phyloP scores from a whole-genome alignment of 306 rosid genomes.

The Corylus americana region DNA sequence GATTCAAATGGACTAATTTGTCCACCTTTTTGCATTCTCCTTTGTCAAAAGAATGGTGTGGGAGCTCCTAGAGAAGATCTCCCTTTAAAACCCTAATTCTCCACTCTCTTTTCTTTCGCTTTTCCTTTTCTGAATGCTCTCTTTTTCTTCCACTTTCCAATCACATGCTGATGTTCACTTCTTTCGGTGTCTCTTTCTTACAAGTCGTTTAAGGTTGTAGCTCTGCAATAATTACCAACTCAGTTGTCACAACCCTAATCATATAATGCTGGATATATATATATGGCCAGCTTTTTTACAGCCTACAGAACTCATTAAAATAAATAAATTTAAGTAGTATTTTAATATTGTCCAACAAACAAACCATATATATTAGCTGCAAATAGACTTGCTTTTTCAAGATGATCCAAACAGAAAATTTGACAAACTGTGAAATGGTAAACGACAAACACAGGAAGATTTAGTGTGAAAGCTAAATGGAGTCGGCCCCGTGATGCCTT shows the following conservation, averaged over 20 bases:
- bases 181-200: neutral
- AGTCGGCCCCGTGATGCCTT: constrained; percentile 15
- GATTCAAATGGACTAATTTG: too few species aligned
- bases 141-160: constrained; percentile 13
- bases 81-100: neutral
- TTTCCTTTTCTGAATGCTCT: constrained; percentile 12
- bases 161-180: neutral
- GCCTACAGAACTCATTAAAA: too few species aligned
- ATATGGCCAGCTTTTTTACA: too few species aligned
- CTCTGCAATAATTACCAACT: neutral
- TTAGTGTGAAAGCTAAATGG: neutral
- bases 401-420: neutral
- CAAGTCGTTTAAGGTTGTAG: neutral
- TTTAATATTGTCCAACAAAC: too few species aligned
- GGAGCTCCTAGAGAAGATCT: constrained; percentile 14
- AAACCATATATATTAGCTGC: neutral
- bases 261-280: neutral
- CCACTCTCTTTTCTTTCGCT: constrained; percentile 8
- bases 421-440: neutral
- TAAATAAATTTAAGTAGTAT: too few species aligned
- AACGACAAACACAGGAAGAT: neutral
- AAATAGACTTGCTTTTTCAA: neutral
- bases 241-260: neutral
- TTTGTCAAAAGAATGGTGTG: constrained; percentile 28
- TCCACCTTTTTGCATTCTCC: neutral